phyloP scores from a whole-genome alignment of 306 rosid genomes.

The Gleditsia sinensis region DNA sequence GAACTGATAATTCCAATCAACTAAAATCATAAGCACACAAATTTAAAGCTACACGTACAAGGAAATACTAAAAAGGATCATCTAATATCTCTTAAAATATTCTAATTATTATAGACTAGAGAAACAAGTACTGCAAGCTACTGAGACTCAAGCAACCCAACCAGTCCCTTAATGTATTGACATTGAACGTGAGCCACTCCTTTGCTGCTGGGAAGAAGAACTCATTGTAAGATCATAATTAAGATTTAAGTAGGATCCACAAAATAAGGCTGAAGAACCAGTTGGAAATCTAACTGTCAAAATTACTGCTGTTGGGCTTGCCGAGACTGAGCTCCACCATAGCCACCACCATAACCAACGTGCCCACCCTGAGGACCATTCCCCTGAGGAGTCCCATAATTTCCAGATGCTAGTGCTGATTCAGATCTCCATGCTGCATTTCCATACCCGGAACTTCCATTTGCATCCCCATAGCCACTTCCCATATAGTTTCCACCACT shows the following conservation, averaged over 20 bases:
- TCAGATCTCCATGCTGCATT: slow-evolving; percentile 93
- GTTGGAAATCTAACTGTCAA: slow-evolving; percentile 41
- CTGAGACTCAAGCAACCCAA: slow-evolving; percentile 94
- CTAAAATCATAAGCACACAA: slow-evolving; percentile 67
- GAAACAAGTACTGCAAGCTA: slow-evolving; percentile 82
- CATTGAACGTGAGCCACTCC: slow-evolving; percentile 53
- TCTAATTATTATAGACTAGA: slow-evolving; percentile 85
- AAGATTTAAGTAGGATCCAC: slow-evolving; percentile 39
- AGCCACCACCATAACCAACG: slow-evolving; percentile 72
- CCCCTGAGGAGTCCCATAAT: slow-evolving; percentile 73
- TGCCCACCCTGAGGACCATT: slow-evolving; percentile 69
- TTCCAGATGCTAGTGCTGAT: slow-evolving; percentile 69
- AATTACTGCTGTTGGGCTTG: slow-evolving; percentile 84
- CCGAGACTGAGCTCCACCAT: slow-evolving; percentile 73
- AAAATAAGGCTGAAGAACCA: slow-evolving; percentile 47
- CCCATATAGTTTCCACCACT: slow-evolving; percentile 76
- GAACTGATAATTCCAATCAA: slow-evolving; percentile 50
- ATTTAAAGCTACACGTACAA: slow-evolving; percentile 70
- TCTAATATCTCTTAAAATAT: slow-evolving; percentile 66
- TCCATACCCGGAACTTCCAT: slow-evolving; percentile 86
- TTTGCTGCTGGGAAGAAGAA: slow-evolving; percentile 50
- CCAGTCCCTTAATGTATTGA: slow-evolving; percentile 74
- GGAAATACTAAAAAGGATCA: slow-evolving; percentile 68
- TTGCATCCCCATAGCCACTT: slow-evolving; percentile 84
- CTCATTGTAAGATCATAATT: slow-evolving; percentile 46